Evolutionary conservation across 2,329 filamentous ascomycete genomes (phyloP).

Genomic region (Ambrosiella xylebori): DNA sequence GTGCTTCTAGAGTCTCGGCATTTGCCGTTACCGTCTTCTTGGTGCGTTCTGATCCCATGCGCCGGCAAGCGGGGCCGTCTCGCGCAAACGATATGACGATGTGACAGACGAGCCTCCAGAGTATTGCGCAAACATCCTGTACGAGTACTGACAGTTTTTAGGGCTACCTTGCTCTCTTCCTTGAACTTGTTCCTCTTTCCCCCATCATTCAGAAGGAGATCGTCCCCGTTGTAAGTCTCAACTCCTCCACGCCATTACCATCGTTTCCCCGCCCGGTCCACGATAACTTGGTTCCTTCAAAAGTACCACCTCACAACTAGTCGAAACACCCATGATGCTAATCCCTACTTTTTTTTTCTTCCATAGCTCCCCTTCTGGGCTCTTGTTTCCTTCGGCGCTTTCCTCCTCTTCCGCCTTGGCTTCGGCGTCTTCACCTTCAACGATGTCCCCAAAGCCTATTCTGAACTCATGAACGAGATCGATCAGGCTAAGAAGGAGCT

Average conservation of each 20-base stretch:
- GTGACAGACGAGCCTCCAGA: background rate
- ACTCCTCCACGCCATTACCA: background rate
- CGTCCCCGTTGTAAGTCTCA: constrained; percentile 60
- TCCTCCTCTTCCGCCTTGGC: constrained; percentile 80
- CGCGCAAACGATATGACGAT: no score
- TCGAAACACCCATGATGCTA: background rate
- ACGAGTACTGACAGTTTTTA: constrained; percentile 27
- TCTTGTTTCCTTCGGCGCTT: constrained; percentile 77
- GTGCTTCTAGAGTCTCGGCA: constrained; percentile 75
- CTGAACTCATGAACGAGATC: constrained; percentile 76
- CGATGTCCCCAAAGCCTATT: constrained; percentile 72
- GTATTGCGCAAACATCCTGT: constrained; percentile 5
- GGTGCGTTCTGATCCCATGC: constrained; percentile 32
- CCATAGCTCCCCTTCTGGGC: constrained; percentile 82
- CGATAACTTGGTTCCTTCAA: background rate
- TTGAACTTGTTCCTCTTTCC: constrained; percentile 69
- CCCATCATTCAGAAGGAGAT: constrained; percentile 63
- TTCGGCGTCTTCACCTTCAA: constrained; percentile 92
- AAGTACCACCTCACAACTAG: no score
- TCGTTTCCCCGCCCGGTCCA: background rate
- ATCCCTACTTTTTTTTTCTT: background rate
- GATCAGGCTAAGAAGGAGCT: constrained; percentile 58
- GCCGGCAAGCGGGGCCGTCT: background rate
- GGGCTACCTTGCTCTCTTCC: constrained; percentile 78
- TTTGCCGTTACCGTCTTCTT: constrained; percentile 75